Conservation (phyloP, 345 rosid species). For the Physaria fendleri region DNA sequence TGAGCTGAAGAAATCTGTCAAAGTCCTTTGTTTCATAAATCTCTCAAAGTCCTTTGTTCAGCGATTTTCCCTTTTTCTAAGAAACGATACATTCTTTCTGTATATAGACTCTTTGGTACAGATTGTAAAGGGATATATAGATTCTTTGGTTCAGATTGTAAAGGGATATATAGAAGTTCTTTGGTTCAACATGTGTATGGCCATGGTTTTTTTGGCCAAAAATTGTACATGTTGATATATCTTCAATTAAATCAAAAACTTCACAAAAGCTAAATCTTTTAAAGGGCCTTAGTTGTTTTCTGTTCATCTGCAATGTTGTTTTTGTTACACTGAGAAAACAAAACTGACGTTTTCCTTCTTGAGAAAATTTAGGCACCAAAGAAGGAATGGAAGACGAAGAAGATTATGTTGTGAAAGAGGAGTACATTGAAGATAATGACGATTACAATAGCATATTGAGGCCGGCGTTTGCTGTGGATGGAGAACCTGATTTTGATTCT, state of each 20-base stretch:
- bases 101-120: slow-evolving; percentile 17
- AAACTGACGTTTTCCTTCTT: not conserved
- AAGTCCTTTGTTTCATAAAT: slow-evolving; percentile 19
- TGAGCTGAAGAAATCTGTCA: slow-evolving; percentile 42
- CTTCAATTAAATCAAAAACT: slow-evolving; percentile 19
- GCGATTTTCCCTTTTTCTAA: slow-evolving; percentile 5
- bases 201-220: not conserved
- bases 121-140: slow-evolving; percentile 7
- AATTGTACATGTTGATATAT: not conserved
- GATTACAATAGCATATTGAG: slow-evolving; percentile 66
- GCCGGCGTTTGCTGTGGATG: slow-evolving; percentile 78
- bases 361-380: slow-evolving; percentile 2
- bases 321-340: not conserved
- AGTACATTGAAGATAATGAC: slow-evolving; percentile 47
- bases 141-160: slow-evolving; percentile 12
- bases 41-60: slow-evolving; percentile 38
- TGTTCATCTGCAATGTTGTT: not conserved
- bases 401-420: not conserved
- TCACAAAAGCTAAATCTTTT: not conserved
- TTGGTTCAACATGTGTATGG: slow-evolving; percentile 3
- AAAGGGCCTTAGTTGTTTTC: not conserved
- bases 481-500: slow-evolving; percentile 81
- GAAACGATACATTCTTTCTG: slow-evolving; percentile 17
- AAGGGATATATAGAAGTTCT: not conserved
- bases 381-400: slow-evolving; percentile 26